Conservation (phyloP, 2,329 filamentous ascomycete species). For the Alternaria sp. region DNA sequence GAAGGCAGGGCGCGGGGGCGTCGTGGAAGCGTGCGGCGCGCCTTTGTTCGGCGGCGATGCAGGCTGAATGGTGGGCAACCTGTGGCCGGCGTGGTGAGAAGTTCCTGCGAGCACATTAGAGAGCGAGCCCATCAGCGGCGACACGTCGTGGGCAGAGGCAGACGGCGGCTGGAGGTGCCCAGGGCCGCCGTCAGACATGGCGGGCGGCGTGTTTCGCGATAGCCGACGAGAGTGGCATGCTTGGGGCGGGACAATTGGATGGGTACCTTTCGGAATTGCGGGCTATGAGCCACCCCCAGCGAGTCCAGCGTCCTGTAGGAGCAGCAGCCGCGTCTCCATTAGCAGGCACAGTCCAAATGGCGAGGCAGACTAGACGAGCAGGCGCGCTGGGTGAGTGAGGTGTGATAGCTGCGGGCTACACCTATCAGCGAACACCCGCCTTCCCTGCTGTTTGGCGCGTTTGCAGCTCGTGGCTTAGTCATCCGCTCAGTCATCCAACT, state of each 20-base stretch:
- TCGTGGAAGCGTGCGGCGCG: conserved; percentile 25
- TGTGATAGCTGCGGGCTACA: conserved; percentile 14
- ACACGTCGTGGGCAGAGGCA: conserved; percentile 7
- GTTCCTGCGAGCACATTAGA: conserved; percentile 35
- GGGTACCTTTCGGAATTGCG: conserved; percentile 25
- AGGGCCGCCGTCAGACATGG: conserved; percentile 25
- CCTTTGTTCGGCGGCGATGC: conserved; percentile 36
- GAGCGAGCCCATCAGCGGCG: conserved; percentile 16
- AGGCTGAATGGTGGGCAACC: conserved; percentile 37
- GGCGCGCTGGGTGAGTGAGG: conserved; percentile 20
- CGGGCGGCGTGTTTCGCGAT: conserved; percentile 25
- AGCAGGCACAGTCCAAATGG: conserved; percentile 33
- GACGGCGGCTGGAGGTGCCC: conserved; percentile 19
- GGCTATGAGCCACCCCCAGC: conserved; percentile 41
- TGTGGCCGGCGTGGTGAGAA: conserved; percentile 13
- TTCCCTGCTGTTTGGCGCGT: conserved; percentile 20
- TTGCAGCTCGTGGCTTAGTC: conserved; percentile 13
- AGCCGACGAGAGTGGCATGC: conserved; percentile 24
- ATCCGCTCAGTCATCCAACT: neutral
- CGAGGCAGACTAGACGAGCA: conserved; percentile 19
- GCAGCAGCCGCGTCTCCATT: conserved; percentile 44
- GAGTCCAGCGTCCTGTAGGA: conserved; percentile 40
- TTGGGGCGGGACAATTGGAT: conserved; percentile 20
- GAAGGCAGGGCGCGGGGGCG: conserved; percentile 19
- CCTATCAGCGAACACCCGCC: conserved; percentile 8